These are phyloP conservation scores for Mycena floridula DNA, from an alignment of 768 basidiomycete species.

Conservation along the genomic window DNA sequence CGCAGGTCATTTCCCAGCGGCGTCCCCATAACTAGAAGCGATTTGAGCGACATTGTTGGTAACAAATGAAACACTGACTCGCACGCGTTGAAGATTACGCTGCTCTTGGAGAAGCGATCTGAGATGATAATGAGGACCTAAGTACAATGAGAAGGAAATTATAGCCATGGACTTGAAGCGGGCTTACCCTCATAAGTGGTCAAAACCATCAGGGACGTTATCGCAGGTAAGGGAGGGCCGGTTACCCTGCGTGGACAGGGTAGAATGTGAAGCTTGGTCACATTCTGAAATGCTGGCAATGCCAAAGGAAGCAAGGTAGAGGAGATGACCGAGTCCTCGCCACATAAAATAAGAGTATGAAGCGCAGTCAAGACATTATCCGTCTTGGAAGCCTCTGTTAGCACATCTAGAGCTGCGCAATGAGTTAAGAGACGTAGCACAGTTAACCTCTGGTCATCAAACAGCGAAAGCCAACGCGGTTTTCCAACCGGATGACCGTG, in stretches of 20 bases:
- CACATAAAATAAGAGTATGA: not conserved
- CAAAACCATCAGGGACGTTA: not conserved
- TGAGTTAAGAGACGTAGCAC: slow-evolving; percentile 3
- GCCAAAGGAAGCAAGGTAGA: not conserved
- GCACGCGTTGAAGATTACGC: slow-evolving; percentile 7
- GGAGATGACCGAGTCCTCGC: not conserved
- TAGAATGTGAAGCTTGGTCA: slow-evolving; percentile 1
- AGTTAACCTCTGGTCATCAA: slow-evolving; percentile 4
- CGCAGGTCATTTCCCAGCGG: slow-evolving; percentile 9
- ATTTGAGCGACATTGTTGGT: too few species aligned
- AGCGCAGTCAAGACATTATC: not conserved
- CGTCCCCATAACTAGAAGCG: slow-evolving; percentile 9
- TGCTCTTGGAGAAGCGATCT: slow-evolving; percentile 4
- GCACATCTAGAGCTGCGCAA: slow-evolving; percentile 2
- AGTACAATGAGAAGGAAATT: too few species aligned
- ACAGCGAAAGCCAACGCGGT: slow-evolving; percentile 6
- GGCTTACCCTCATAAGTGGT: slow-evolving; percentile 5
- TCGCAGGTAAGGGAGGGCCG: not conserved
- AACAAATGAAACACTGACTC: too few species aligned
- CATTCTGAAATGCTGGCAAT: not conserved
- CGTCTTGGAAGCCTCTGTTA: not conserved
- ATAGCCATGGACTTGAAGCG: too few species aligned
- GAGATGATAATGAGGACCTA: slow-evolving; percentile 5
- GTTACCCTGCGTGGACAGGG: not conserved
- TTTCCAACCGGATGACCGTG: too few species aligned